Evolutionary conservation across 495 filamentous ascomycete genomes (phyloP), one percentile per base, ranked within the genome.

Genomic region (Usnea hakonensis): DNA sequence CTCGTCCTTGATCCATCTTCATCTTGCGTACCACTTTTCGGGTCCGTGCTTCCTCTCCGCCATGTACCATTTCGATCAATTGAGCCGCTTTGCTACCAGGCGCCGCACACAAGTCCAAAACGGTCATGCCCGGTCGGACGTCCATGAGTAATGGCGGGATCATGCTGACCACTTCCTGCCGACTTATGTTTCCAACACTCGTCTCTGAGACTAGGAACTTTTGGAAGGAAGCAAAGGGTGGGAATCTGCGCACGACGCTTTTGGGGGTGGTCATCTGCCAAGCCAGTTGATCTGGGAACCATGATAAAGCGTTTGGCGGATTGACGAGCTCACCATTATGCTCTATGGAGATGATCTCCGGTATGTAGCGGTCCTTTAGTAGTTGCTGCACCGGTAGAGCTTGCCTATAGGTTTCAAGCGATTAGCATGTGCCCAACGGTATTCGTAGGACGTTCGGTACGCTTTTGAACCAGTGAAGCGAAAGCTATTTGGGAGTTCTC

Each of bases 181-280:
- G 83, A 73, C 87, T 95, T 71, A 98, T 97, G 70, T 97, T 98
- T 69, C 94, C 94, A 57, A 96, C 90, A 52, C 88, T 90, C 14
- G 94, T 96, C 78, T 98, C 94, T 32, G 91, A 92, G 28, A 98
- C 94, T n/a, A 98, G 78, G 79, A 95, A 98, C 71, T 94, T 95
- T 74, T 98, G 94, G 74, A 98, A 97, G 19, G 87, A 87, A 52
- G 90, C 84, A 72, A 98, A 98, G 3, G 95, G 95, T 8, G 88
- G 82, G 72, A 94, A 95, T 64, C 89, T 90, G 59, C 95, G 86
- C 66, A 97, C 79, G 60, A 96, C 86, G 62, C 94, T 87, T 78
- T 97, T 97, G 21, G 94, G 90, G 9, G 91, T 96, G 26, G 90
- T 95, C 90, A 97, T 96, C 61, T 82, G 87, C 88, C 93, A 98